Evolutionary conservation across 2,329 filamentous ascomycete genomes (phyloP), one percentile per base, ranked within the genome.

Genomic region (Elsinoe fawcettii): DNA sequence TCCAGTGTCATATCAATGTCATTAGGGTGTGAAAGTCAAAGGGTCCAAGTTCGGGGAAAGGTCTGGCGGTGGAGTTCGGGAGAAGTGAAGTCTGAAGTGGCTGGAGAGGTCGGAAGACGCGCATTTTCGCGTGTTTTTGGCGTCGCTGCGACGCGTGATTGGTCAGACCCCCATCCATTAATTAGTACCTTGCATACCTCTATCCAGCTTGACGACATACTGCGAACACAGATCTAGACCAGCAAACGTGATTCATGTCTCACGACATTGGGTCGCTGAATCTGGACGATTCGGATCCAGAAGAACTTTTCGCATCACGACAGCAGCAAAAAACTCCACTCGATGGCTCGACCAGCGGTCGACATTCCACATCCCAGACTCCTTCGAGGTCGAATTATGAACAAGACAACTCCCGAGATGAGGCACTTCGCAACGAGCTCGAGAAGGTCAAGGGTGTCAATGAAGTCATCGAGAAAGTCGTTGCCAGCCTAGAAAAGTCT

Each of bases 401-500:
- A 22, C 51, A 44, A 51, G 46, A 44, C 37, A 32, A 16, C 46
- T 25, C 80, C 18, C 85, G 88, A 46, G 89, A 96, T 61, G 83
- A 83, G 1, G 80, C 83, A 12, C 75, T 99, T 64, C 85, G 82
- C 14, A 84, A 81, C 57, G 93, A 99, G 72, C 75, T 97, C 25
- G 85, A 90, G 61, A 87, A 85, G 49, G 85, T 99, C 30, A 84
- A 86, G 59, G 86, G 86, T 64, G 88, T 97, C 68, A 99, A 99
- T 72, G 80, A 85, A 64, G 86, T 90, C 39, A 88, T 99, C 60
- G 90, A 96, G 69, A 82, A 82, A 20, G 83, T 91, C 25, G 80
- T 90, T 23, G 79, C 80, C 30, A 88, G 85, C 43, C 75, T 93
- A 20, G 82, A 87, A 63, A 82, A 83, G 61, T 85, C 87, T 22